Conservation (phyloP, 2,329 filamentous ascomycete genomes). For the Diplocarpon mali region DNA sequence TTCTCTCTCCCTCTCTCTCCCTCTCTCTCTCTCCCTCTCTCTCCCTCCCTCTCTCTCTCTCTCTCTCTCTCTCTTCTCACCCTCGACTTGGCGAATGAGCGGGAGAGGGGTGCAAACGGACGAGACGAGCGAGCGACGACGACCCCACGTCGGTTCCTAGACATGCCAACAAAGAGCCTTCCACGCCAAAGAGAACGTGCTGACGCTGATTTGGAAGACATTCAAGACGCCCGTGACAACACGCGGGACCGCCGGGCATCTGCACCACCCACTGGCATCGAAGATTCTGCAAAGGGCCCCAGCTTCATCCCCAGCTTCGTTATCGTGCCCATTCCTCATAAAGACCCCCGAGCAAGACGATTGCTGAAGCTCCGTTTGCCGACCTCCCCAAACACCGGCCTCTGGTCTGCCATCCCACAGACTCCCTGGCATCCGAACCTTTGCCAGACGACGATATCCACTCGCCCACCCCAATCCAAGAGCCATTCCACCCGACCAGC, state of each 20-base stretch:
- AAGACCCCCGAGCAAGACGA: constrained; percentile 14
- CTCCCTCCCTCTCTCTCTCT: too few species aligned
- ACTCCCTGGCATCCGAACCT: constrained; percentile 10
- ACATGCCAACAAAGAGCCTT: constrained; percentile 37
- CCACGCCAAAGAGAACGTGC: constrained; percentile 32
- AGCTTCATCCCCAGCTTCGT: too few species aligned
- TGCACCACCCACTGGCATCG: constrained; percentile 19
- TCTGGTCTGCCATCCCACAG: constrained; percentile 14
- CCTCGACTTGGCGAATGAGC: constrained; percentile 33
- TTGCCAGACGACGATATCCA: neutral
- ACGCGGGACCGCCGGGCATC: constrained; percentile 20
- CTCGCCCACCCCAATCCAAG: constrained; percentile 9
- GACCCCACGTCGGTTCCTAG: constrained; percentile 34
- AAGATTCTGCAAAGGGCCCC: constrained; percentile 11
- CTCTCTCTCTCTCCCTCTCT: too few species aligned
- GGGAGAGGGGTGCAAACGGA: constrained; percentile 39
- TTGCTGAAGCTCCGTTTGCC: constrained; percentile 22
- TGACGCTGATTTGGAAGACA: constrained; percentile 9
- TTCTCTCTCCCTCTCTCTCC: too few species aligned
- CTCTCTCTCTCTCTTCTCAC: too few species aligned
- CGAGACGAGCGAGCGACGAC: constrained; percentile 20
- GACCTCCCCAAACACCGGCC: constrained; percentile 15
- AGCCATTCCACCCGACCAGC: constrained; percentile 7
- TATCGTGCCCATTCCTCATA: constrained; percentile 17
- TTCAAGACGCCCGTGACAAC: constrained; percentile 18